Evolutionary conservation across 2,329 filamentous ascomycete species (phyloP).

Genomic region (Alternaria ventricosa): DNA sequence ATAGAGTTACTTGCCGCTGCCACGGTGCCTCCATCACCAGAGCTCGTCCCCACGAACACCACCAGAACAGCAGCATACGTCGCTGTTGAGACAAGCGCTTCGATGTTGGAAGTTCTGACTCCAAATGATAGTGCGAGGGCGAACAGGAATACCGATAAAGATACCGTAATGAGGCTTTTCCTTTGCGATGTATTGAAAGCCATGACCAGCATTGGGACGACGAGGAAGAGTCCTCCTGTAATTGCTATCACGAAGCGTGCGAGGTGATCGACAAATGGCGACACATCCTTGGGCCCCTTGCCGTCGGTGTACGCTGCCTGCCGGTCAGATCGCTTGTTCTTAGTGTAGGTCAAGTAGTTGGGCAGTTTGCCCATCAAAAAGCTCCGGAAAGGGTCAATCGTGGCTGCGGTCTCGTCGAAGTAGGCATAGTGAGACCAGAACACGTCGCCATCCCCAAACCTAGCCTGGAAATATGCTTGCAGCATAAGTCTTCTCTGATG

Average conservation of each 20-base stretch:
- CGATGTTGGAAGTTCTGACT: neutral
- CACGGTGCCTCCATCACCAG: neutral
- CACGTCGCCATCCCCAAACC: neutral
- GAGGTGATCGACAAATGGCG: neutral
- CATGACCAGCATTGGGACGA: neutral
- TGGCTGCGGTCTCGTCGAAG: neutral
- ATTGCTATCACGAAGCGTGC: neutral
- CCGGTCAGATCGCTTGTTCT: neutral
- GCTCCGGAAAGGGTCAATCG: neutral
- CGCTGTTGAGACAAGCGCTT: neutral
- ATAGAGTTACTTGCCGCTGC: neutral
- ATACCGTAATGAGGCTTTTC: neutral
- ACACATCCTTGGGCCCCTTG: neutral
- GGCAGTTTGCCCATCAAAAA: neutral
- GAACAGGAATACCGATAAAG: rapidly evolving
- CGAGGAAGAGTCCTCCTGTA: neutral
- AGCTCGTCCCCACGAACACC: neutral
- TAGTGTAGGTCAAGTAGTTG: neutral
- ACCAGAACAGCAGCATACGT: neutral
- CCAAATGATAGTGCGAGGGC: neutral
- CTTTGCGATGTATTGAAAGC: neutral
- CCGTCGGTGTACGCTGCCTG: too few species aligned
- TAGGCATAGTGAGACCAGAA: neutral
- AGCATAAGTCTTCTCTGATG: neutral
- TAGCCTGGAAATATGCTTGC: neutral